Conservation (phyloP, 179 eudicot species). For the Beta macrorhiza region DNA sequence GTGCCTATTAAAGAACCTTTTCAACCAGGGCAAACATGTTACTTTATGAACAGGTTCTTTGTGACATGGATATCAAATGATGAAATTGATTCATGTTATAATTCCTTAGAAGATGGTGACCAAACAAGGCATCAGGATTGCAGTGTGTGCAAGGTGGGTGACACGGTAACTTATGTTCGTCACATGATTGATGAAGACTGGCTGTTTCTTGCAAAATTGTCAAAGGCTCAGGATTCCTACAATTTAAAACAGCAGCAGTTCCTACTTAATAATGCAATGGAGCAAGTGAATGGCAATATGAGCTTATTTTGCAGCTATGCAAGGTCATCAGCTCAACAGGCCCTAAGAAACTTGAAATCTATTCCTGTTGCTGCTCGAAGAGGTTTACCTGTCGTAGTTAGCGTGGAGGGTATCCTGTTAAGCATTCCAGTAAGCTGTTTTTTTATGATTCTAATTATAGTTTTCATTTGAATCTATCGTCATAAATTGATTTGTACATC, state of each 20-base stretch:
- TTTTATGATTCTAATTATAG: neutral
- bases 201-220: constrained; percentile 70
- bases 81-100: constrained; percentile 12
- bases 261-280: neutral
- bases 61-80: constrained; percentile 45
- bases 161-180: constrained; percentile 52
- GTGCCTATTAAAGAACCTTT: constrained; percentile 29
- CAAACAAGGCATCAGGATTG: constrained; percentile 32
- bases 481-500: neutral
- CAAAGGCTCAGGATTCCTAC: constrained; percentile 27
- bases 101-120: constrained; percentile 14
- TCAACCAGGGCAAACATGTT: constrained; percentile 53
- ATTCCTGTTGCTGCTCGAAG: constrained; percentile 87
- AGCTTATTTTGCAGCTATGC: constrained; percentile 35
- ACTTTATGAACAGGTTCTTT: constrained; percentile 74
- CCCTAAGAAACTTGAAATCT: constrained; percentile 59
- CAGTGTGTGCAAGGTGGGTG: constrained; percentile 38
- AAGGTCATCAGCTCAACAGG: constrained; percentile 52
- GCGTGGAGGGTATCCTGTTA: constrained; percentile 49
- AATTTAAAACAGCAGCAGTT: constrained; percentile 20
- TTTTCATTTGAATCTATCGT: too few relatives aligned
- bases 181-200: constrained; percentile 86
- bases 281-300: constrained; percentile 15
- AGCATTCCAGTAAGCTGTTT: constrained; percentile 64
- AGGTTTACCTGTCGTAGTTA: constrained; percentile 70